Conservation (phyloP, 1,284 basidiomycete species). For the Moniliophthora roreri region DNA sequence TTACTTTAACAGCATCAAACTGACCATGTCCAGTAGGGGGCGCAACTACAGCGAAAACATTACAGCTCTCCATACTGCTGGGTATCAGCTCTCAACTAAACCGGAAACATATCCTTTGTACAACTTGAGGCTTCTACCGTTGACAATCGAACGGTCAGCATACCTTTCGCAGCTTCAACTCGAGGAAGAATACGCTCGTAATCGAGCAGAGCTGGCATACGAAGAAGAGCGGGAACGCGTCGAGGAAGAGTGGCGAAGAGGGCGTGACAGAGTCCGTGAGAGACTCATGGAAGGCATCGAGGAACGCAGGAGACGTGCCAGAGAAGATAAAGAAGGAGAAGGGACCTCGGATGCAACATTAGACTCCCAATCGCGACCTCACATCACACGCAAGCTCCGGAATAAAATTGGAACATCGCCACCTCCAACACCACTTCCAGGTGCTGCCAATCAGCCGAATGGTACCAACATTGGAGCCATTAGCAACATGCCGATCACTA, state of each 20-base stretch:
- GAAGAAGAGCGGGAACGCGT: constrained; percentile 75
- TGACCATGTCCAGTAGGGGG: constrained; percentile 36
- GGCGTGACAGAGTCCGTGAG: constrained; percentile 68
- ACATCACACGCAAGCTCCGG: constrained; percentile 76
- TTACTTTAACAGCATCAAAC: neutral
- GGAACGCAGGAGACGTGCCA: constrained; percentile 68
- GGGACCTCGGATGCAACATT: constrained; percentile 68
- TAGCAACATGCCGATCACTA: constrained; percentile 52
- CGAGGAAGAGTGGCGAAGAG: constrained; percentile 76
- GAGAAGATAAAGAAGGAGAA: constrained; percentile 82
- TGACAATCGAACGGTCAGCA: constrained; percentile 74
- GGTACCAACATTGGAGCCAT: constrained; percentile 32
- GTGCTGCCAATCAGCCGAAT: constrained; percentile 31
- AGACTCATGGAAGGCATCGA: constrained; percentile 80
- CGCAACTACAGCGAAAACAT: constrained; percentile 53
- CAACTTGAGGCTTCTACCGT: constrained; percentile 66
- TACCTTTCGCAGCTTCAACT: constrained; percentile 59
- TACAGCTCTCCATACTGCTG: constrained; percentile 49
- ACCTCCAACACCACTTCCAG: constrained; percentile 52
- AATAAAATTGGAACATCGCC: constrained; percentile 75
- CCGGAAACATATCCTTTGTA: constrained; percentile 66
- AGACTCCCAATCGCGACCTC: constrained; percentile 73
- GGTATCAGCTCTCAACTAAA: constrained; percentile 60
- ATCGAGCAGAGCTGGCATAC: constrained; percentile 64
- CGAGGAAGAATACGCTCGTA: constrained; percentile 64